These are phyloP conservation scores for Amaranthus tricolor DNA, from an alignment of 179 eudicot species.

Conservation along the genomic window DNA sequence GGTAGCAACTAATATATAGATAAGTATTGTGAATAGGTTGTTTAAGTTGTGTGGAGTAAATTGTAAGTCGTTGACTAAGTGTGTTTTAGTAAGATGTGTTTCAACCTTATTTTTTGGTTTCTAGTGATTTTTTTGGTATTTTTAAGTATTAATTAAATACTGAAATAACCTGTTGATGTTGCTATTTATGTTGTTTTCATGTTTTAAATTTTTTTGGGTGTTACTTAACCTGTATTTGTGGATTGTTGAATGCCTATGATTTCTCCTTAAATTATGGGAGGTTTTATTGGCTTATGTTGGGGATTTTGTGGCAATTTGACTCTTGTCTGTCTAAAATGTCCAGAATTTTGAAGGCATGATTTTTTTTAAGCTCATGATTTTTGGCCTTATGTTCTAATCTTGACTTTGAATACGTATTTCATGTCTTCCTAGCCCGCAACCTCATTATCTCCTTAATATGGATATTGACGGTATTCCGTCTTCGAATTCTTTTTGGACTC, in stretches of 20 bases:
- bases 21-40: too few species aligned
- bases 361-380: too few species aligned
- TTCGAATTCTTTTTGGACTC: too few species aligned
- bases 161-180: background rate
- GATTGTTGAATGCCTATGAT: background rate
- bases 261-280: slow-evolving; percentile 3
- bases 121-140: too few species aligned
- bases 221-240: background rate
- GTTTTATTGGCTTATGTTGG: slow-evolving; percentile 7
- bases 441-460: too few species aligned
- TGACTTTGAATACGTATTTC: background rate
- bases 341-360: background rate
- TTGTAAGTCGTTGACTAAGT: too few species aligned
- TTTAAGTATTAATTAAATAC: background rate
- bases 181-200: slow-evolving; percentile 4
- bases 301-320: background rate
- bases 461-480: too few species aligned
- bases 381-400: background rate
- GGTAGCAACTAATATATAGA: too few species aligned
- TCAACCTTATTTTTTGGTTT: too few species aligned
- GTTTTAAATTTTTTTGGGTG: background rate
- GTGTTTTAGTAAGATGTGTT: too few species aligned
- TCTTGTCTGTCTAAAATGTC: background rate
- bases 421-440: too few species aligned
- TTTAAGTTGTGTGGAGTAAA: too few species aligned